phyloP scores from a whole-genome alignment of 148 eudicot genomes.

The Beta vulgaris region DNA sequence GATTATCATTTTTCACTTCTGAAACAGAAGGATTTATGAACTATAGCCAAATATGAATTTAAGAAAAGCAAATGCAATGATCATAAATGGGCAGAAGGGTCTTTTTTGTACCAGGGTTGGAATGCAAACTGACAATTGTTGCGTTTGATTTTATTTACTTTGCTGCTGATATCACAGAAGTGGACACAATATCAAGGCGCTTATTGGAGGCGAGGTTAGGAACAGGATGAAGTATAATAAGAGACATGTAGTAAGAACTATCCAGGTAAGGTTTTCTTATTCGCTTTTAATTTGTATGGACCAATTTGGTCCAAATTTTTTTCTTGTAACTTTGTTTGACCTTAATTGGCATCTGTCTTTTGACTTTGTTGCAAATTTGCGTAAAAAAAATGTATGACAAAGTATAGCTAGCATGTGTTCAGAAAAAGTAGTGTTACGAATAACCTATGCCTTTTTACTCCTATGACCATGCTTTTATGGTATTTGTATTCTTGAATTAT shows the following conservation, averaged over 20 bases:
- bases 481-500: too few relatives aligned
- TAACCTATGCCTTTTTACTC: neutral
- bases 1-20: neutral
- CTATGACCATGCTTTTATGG: neutral
- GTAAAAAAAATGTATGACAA: too few relatives aligned
- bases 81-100: neutral
- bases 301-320: too few relatives aligned
- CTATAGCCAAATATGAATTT: neutral
- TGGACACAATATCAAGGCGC: neutral
- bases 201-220: neutral
- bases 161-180: neutral
- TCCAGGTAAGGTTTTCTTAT: neutral
- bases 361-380: too few relatives aligned
- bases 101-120: neutral
- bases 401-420: too few relatives aligned
- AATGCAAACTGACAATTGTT: neutral
- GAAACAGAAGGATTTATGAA: neutral
- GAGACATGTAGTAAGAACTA: neutral
- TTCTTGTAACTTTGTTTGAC: neutral
- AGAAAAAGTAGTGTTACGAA: too few relatives aligned
- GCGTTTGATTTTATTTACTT: neutral
- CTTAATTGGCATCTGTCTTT: too few relatives aligned
- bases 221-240: neutral
- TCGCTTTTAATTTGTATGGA: too few relatives aligned
- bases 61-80: neutral